Conservation (phyloP, 1,139 yeast species). For the Candida buenavistaensis region DNA sequence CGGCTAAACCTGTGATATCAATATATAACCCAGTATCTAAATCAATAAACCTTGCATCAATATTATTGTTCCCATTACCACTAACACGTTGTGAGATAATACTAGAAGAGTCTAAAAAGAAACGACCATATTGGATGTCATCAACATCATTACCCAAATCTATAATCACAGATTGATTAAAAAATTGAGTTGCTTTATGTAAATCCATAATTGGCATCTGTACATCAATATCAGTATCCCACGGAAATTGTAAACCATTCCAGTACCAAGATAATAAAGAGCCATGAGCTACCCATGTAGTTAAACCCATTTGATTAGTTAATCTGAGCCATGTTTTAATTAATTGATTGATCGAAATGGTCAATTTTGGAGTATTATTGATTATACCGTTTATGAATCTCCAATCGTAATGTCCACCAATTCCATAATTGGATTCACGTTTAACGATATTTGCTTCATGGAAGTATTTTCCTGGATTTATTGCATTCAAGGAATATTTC, state of each 20-base stretch:
- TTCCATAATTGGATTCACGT: neutral
- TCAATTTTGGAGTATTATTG: slow-evolving; percentile 9
- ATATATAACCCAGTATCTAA: slow-evolving; percentile 72
- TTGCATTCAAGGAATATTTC: slow-evolving; percentile 3
- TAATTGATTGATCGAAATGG: slow-evolving; percentile 28
- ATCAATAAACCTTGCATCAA: slow-evolving; percentile 83
- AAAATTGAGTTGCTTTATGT: slow-evolving; percentile 37
- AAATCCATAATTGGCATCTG: slow-evolving; percentile 53
- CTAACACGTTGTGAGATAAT: slow-evolving; percentile 33
- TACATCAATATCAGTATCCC: slow-evolving; percentile 58
- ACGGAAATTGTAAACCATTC: slow-evolving; percentile 54
- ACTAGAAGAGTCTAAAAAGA: slow-evolving; percentile 43
- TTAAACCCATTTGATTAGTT: slow-evolving; percentile 29
- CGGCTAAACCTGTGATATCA: slow-evolving; percentile 61
- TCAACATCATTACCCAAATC: slow-evolving; percentile 24
- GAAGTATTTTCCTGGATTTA: slow-evolving; percentile 3
- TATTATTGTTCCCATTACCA: slow-evolving; percentile 55
- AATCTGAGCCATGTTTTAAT: slow-evolving; percentile 36
- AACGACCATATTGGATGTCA: slow-evolving; percentile 29
- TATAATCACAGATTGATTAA: slow-evolving; percentile 44
- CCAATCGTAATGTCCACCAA: slow-evolving; percentile 47
- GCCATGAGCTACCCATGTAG: slow-evolving; percentile 46
- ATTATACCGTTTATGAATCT: slow-evolving; percentile 41
- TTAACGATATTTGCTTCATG: neutral
- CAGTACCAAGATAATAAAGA: slow-evolving; percentile 48